Conservation (phyloP, 768 basidiomycete species). For the Lentinula guzmanii region DNA sequence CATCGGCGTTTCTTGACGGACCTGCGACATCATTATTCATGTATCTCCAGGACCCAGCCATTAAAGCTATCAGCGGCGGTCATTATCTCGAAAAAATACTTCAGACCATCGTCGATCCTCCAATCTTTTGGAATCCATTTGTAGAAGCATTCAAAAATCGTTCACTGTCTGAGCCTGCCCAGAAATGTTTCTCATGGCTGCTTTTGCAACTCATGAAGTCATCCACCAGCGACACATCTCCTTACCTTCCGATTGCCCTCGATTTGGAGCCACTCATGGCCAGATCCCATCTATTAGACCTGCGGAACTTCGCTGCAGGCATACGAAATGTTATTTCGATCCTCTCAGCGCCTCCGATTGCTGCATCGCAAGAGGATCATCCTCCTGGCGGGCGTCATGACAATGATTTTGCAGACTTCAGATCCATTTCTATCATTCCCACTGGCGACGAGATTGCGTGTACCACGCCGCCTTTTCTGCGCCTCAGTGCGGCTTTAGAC, state of each 20-base stretch:
- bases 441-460: slow-evolving; percentile 52
- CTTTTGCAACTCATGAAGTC: slow-evolving; percentile 41
- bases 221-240: slow-evolving; percentile 22
- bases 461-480: slow-evolving; percentile 40
- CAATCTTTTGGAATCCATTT: slow-evolving; percentile 44
- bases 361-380: slow-evolving; percentile 13
- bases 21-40: slow-evolving; percentile 26
- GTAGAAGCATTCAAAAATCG: slow-evolving; percentile 26
- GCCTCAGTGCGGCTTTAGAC: slow-evolving; percentile 36
- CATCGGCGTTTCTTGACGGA: slow-evolving; percentile 35
- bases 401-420: slow-evolving; percentile 60
- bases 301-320: slow-evolving; percentile 8
- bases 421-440: slow-evolving; percentile 56
- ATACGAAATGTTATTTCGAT: slow-evolving; percentile 26
- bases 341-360: slow-evolving; percentile 25
- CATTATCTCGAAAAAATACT: slow-evolving; percentile 33
- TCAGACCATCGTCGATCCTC: slow-evolving; percentile 37
- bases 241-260: slow-evolving; percentile 33
- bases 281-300: slow-evolving; percentile 20
- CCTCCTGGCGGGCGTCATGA: slow-evolving; percentile 64
- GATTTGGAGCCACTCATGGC: slow-evolving; percentile 20
- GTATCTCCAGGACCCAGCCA: slow-evolving; percentile 30
- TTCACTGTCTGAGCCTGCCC: slow-evolving; percentile 24
- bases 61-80: slow-evolving; percentile 36
- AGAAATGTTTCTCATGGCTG: slow-evolving; percentile 40